Percentiles rank a stretch among this genome's conserved stretches.
These are phyloP conservation scores for Botrytis aclada DNA, from an alignment of 2,329 filamentous ascomycete species.

Conservation along the genomic window DNA sequence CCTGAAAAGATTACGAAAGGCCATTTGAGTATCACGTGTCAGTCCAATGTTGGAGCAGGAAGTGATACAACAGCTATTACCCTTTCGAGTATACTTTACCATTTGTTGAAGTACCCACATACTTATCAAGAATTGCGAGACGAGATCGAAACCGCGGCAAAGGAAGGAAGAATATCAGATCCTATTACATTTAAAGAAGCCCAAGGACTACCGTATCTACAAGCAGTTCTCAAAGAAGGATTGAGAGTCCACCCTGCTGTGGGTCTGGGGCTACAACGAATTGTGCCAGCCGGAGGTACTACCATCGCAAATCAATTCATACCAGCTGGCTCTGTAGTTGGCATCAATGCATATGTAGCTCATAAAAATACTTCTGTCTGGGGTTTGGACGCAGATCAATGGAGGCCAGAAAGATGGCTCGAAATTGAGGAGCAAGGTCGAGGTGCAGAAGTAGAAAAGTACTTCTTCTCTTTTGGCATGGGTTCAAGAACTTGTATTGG, in stretches of 20 bases:
- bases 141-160: slow-evolving; percentile 37
- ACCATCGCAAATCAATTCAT: slow-evolving; percentile 45
- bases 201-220: slow-evolving; percentile 45
- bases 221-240: slow-evolving; percentile 51
- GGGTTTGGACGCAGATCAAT: slow-evolving; percentile 47
- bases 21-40: slow-evolving; percentile 36
- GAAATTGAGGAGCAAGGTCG: slow-evolving; percentile 40
- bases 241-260: slow-evolving; percentile 50
- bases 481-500: slow-evolving; percentile 46
- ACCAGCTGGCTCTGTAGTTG: slow-evolving; percentile 39
- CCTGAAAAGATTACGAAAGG: slow-evolving; percentile 36
- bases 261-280: slow-evolving; percentile 48
- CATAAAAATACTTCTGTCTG: slow-evolving; percentile 46
- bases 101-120: slow-evolving; percentile 41
- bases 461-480: slow-evolving; percentile 39
- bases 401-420: slow-evolving; percentile 51
- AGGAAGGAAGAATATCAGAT: slow-evolving; percentile 29
- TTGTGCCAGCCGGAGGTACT: slow-evolving; percentile 46
- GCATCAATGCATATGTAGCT: slow-evolving; percentile 36
- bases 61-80: slow-evolving; percentile 49
- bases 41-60: slow-evolving; percentile 37
- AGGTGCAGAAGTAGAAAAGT: slow-evolving; percentile 50
- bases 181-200: slow-evolving; percentile 41
- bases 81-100: slow-evolving; percentile 45
- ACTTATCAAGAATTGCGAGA: slow-evolving; percentile 30